phyloP scores from a whole-genome alignment of 202 grass and related monocot genomes.

The Zoysia matrella region DNA sequence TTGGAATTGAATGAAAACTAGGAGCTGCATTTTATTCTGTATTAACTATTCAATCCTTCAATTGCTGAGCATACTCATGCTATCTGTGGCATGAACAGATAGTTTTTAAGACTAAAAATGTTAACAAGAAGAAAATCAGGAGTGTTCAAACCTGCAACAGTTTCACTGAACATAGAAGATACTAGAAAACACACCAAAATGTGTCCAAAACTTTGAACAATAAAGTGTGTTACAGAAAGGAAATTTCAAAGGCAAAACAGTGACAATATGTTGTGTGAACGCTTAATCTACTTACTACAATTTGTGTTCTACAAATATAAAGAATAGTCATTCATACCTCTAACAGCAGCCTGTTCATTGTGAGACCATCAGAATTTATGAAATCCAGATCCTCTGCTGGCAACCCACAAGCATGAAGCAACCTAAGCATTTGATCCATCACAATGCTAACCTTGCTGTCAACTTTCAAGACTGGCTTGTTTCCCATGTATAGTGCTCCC shows the following conservation, averaged over 20 bases:
- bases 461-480: too few relatives aligned
- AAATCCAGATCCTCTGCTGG: slow-evolving; percentile 88
- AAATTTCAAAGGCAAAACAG: neutral
- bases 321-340: slow-evolving; percentile 56
- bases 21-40: neutral
- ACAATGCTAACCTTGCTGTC: too few relatives aligned
- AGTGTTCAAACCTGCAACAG: slow-evolving; percentile 18
- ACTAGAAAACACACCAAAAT: neutral
- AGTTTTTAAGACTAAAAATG: slow-evolving; percentile 4
- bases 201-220: neutral
- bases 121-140: slow-evolving; percentile 1
- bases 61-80: slow-evolving; percentile 20
- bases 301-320: neutral
- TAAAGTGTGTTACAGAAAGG: neutral
- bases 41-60: neutral
- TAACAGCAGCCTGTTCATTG: slow-evolving; percentile 90
- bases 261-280: neutral
- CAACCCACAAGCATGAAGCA: slow-evolving; percentile 92
- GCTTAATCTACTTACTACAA: slow-evolving; percentile 32
- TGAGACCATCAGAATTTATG: slow-evolving; percentile 92
- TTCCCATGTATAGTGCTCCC: too few relatives aligned
- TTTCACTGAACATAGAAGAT: neutral
- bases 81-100: slow-evolving; percentile 12
- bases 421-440: too few relatives aligned
- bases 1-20: neutral